Base-by-base conservation (phyloP, 2,329 filamentous ascomycete species). In the Colletotrichum camelliae region DNA sequence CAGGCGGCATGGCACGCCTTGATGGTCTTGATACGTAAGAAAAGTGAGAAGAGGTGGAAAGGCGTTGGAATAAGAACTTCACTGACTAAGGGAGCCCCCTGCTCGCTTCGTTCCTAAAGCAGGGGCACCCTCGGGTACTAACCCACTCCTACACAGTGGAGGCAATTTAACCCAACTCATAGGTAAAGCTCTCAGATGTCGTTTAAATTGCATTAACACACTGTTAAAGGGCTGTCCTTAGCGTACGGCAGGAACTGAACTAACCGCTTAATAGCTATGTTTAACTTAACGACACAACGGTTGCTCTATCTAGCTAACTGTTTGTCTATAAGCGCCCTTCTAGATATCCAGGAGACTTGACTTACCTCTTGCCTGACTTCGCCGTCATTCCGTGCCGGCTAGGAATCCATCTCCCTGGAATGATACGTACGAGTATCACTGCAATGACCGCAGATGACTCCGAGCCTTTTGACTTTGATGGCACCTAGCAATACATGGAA, bases 11-110 rank as follows among this genome's bases (percentile, higher is more conserved):
- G 29, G 57, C 21, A 35, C 55, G 16, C 27, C 18, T 61, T 61
- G 18, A 8, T 35, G 29, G 57, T 61, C 57, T 29, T 35, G 7
- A 61, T 61, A 35, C 10, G 57, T n/a, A 29, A 61, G 57, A 31
- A 35, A 61, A 61, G n/a, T 35, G 15, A 61, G 57, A 33, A 29
- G 57, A 33, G 27, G 29, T 33, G 29, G 57, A 35, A 61, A 61
- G 62, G 62, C 21, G 62, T 66, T 66, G 62, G 35, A 39, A 43
- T 39, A 66, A 27, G 31, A 31, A 66, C 33, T 48, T 66, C 62
- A 43, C 39, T 29, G 1, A 18, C 61, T 8, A 3, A 18, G 31
- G 35, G 21, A 64, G 61, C 31, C 29, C 35, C 35, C 31, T 39
- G 60, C 31, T 64, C 29, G 29, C 60, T 39, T 64, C 60, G 27